Evolutionary conservation across 2,329 filamentous ascomycete genomes (phyloP), one percentile per base, ranked within the genome.

Genomic region (Hymenoscyphus salicellus): DNA sequence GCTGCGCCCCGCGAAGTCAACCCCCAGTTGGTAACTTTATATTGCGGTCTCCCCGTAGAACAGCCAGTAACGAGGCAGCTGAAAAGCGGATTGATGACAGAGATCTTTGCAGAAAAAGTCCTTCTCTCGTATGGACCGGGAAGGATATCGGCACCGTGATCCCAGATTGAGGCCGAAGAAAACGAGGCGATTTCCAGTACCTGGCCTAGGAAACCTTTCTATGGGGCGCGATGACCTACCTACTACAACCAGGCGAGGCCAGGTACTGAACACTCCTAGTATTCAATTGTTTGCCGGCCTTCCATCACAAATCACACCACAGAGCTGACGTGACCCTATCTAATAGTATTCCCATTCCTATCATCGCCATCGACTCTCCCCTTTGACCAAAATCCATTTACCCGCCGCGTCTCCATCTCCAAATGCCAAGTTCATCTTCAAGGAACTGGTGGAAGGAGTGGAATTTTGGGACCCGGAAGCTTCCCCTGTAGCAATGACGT

Each of bases 401-500:
- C 4, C 46, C 46, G 46, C 8, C 46, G 20, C 20, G 20, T 52
- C 46, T 26, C 11, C 10, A 26, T n/a, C n/a, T 49, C 11, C 10
- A 26, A 52, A 14, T 26, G 46, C 46, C 46, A 52, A 52, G 46
- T 52, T 26, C 20, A 23, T 52, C 20, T 52, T 23, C 46, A 52
- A 52, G 20, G 36, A 38, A 38, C 36, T 17, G 36, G 36, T 17
- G 20, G 20, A 26, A 52, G 23, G 20, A 52, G 20, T 52, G 20
- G 46, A 28, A 14, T 52, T 26, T n/a, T 23, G 8, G 23, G 20
- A 52, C 46, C 20, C 46, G 20, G 14, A 52, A 52, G 46, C 46
- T 52, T 52, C 46, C 46, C 46, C 46, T 52, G 46, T 26, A 52
- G 20, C 46, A 23, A 52, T 52, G 46, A 52, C 46, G 46, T 52